Evolutionary conservation across 169 alveolate species (phyloP), one percentile per base, ranked within the genome.

Genomic region (Cryptosporidium sp.): DNA sequence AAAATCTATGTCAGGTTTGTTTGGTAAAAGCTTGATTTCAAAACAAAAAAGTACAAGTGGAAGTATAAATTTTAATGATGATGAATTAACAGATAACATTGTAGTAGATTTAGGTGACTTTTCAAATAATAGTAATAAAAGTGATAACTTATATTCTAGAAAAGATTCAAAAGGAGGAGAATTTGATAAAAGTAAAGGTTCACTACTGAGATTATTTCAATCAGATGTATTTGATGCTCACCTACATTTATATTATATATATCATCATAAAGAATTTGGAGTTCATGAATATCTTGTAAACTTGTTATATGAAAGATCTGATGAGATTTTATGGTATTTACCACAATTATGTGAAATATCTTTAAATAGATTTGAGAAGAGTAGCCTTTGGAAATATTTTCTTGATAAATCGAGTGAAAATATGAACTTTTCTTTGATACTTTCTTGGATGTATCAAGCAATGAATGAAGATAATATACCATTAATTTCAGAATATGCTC

Each of bases 271-370:
- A 91, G 97, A 95, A 72, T 91, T 94, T 35, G 98, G 98, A 7
- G 96, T 95, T 26, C 98, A 96, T 80, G 97, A 96, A 52, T 96
- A 95, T 72, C 94, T 96, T 37, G 98, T 96, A 18, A 96, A 96
- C 89, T 85, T 95, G 48, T 94, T 96, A 33, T 96, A 96, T 72
- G 93, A 85, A 35, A 95, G 92, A 21, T 85, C 93, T 60, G 94
- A 94, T 42, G 97, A 94, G 45, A 93, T 94, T n/a, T 65, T 91
- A 85, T 95, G 94, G 92, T 95, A 95, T 62, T 87, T 95, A 23
- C 97, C 97, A 14, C 97, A 95, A 44, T 85, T 95, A 68, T 93
- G 92, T 37, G 92, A 89, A 12, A 65, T 61, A 7, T 87, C 91
- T 1, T 37, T 87, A 39, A 91, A 53, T 60, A 85, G 80, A 70